Evolutionary conservation across 2,329 filamentous ascomycete genomes (phyloP).

Genomic region (Ploettnerulaceae sp.): DNA sequence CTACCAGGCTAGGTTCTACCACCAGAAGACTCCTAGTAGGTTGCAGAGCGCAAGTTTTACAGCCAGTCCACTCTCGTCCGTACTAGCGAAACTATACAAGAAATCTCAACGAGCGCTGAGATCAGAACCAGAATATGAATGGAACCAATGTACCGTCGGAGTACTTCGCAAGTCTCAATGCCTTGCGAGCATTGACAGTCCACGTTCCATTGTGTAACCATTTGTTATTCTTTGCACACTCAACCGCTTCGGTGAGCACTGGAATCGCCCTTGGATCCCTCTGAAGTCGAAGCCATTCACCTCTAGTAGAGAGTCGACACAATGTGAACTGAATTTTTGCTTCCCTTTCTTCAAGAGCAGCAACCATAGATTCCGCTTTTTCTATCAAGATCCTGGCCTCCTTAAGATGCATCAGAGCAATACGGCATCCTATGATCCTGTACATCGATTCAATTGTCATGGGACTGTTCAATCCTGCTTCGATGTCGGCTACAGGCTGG

Average conservation of each 20-base stretch:
- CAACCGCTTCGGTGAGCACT: background rate
- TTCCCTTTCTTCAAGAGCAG: background rate
- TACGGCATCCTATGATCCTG: background rate
- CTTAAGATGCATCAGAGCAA: slow-evolving; percentile 1
- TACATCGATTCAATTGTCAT: slow-evolving; percentile 1
- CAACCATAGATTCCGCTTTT: background rate
- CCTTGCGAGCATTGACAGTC: slow-evolving; percentile 1
- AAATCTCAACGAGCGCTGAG: background rate
- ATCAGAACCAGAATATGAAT: slow-evolving; percentile 6
- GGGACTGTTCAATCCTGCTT: background rate
- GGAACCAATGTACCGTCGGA: background rate
- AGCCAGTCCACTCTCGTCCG: no score
- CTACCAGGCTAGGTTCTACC: no score
- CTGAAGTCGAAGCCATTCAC: background rate
- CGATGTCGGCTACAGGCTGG: background rate
- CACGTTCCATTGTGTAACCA: slow-evolving; percentile 6
- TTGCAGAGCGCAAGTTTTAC: no score
- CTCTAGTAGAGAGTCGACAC: background rate
- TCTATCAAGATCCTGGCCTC: background rate
- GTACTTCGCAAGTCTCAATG: background rate
- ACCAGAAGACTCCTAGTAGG: no score
- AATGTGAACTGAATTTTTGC: slow-evolving; percentile 1
- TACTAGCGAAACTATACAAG: no score
- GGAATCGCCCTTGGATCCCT: background rate
- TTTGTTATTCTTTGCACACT: background rate